A percentile compares a stretch with the other conserved stretches of the same genome.
phyloP scores from a whole-genome alignment of 2,329 filamentous ascomycete genomes.

The Epichloe aotearoae region DNA sequence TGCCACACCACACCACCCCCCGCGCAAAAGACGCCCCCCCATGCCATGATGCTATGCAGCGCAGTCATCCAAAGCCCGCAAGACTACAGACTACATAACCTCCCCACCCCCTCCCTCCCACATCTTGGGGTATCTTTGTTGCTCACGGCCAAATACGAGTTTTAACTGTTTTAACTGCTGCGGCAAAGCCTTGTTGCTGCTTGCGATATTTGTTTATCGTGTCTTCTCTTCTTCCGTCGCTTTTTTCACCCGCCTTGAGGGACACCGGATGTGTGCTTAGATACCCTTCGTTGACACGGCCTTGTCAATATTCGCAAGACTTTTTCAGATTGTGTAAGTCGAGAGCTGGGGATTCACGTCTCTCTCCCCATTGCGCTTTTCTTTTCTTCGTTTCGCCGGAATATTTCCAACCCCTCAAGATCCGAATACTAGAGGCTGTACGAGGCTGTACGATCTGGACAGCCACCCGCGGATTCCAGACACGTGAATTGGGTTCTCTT shows the following conservation, averaged over 20 bases:
- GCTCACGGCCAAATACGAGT: neutral
- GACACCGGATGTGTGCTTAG: neutral
- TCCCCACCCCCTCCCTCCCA: constrained; percentile 2
- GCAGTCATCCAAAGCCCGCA: constrained; percentile 1
- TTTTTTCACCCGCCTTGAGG: neutral
- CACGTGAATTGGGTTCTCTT: neutral
- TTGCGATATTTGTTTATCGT: neutral
- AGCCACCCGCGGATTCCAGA: neutral
- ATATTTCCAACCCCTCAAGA: neutral
- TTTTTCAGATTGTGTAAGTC: neutral
- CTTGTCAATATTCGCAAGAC: neutral
- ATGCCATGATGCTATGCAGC: neutral
- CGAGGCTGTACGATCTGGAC: neutral
- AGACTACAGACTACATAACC: constrained; percentile 4
- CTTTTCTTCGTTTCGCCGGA: neutral
- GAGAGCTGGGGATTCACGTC: neutral
- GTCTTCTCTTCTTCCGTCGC: neutral
- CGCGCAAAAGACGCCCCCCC: neutral
- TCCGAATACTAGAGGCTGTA: neutral
- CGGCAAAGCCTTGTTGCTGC: neutral
- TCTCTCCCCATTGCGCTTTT: neutral
- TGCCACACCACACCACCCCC: neutral
- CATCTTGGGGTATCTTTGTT: neutral
- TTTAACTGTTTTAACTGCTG: neutral
- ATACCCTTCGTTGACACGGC: neutral